Evolutionary conservation across 202 grass and related monocot genomes (phyloP).

Genomic region (Digitaria exilis): DNA sequence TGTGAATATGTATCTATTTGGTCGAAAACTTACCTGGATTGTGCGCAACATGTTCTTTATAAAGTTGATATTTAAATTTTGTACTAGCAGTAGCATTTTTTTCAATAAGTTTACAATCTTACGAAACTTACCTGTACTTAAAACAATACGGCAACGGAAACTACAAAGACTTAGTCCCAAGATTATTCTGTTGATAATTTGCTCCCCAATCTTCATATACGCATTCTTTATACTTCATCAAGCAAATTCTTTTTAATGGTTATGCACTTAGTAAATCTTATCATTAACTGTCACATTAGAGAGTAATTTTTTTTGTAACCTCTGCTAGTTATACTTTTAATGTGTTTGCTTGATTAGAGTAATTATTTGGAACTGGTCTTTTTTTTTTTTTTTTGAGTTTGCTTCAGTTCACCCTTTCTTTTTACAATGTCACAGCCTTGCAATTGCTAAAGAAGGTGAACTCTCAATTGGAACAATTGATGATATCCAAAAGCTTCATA

Average conservation of each 20-base stretch:
- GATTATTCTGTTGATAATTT: neutral
- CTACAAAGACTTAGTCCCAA: neutral
- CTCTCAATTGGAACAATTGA: slow-evolving; percentile 94
- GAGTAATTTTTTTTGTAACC: neutral
- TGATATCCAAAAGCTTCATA: slow-evolving; percentile 98
- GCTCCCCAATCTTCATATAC: neutral
- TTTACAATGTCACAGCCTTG: slow-evolving; percentile 64
- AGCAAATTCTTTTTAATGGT: neutral
- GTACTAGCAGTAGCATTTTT: neutral
- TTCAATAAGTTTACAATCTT: slow-evolving; percentile 2
- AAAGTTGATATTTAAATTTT: neutral
- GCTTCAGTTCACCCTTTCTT: slow-evolving; percentile 12
- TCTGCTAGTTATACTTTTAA: neutral
- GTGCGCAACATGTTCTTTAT: neutral
- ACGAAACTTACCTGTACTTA: slow-evolving; percentile 1
- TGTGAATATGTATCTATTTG: neutral
- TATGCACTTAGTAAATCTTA: slow-evolving; percentile 8
- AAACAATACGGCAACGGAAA: neutral
- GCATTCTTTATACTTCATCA: neutral
- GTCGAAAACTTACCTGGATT: neutral
- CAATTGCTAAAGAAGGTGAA: slow-evolving; percentile 96
- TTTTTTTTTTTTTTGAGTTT: neutral
- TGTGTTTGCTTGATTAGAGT: slow-evolving; percentile 1
- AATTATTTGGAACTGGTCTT: slow-evolving; percentile 11
- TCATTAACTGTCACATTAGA: slow-evolving; percentile 8